phyloP scores from a whole-genome alignment of 2,329 filamentous ascomycete species.

The Thelonectria rubi region DNA sequence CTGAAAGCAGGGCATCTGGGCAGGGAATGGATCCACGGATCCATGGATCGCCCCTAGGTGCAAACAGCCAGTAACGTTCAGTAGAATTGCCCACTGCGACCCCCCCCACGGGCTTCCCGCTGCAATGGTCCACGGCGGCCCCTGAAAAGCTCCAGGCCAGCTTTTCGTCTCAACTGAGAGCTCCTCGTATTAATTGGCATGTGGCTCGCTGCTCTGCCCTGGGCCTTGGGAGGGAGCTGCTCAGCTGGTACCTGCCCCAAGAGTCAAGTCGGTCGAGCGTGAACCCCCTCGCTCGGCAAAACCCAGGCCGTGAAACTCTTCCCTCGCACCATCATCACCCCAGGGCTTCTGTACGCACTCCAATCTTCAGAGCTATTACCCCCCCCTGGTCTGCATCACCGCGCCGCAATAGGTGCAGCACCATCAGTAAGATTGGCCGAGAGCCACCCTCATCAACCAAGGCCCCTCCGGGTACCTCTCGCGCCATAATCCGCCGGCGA shows the following conservation, averaged over 20 bases:
- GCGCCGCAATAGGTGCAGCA: constrained; percentile 10
- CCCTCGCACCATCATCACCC: constrained; percentile 20
- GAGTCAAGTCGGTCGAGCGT: constrained; percentile 5
- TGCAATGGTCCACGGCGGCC: no score
- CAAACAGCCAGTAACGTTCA: no score
- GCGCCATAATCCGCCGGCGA: constrained; percentile 10
- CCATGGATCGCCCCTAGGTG: no score
- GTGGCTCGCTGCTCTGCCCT: not conserved
- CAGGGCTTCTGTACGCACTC: not conserved
- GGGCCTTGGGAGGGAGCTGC: not conserved
- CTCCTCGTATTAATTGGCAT: no score
- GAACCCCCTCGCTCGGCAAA: constrained; percentile 3
- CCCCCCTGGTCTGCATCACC: constrained; percentile 1
- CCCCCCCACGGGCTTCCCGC: no score
- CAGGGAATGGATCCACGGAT: no score
- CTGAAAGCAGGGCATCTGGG: no score
- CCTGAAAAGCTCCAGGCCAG: no score
- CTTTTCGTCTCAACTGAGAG: no score
- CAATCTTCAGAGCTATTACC: not conserved
- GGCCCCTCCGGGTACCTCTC: constrained; percentile 13
- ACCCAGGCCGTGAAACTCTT: constrained; percentile 11
- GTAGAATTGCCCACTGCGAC: no score
- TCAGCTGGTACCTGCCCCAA: constrained; percentile 15
- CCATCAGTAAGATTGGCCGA: constrained; percentile 26
- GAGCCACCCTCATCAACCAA: constrained; percentile 19